Conservation (phyloP, 108 stramenopile genomes). For the Cylindrotheca closterium region DNA sequence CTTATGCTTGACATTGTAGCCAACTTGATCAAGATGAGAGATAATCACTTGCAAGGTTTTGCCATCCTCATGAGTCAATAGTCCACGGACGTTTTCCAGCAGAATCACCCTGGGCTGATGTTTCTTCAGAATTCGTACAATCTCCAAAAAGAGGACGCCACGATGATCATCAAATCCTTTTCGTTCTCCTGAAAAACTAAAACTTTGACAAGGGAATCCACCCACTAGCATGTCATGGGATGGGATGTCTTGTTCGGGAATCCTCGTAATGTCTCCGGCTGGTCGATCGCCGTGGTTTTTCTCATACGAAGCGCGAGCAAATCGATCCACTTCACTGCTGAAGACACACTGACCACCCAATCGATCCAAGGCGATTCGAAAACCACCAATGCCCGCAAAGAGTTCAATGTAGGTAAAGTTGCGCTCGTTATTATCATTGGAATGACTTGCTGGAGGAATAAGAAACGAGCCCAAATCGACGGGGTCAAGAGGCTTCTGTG, state of each 20-base stretch:
- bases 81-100: conserved; percentile 35
- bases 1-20: conserved; percentile 16
- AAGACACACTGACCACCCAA: conserved; percentile 72
- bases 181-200: conserved; percentile 9
- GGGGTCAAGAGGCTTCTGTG: not conserved
- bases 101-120: conserved; percentile 24
- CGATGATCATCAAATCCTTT: conserved; percentile 18
- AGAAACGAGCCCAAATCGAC: not conserved
- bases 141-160: conserved; percentile 25
- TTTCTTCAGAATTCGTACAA: conserved; percentile 22
- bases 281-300: conserved; percentile 38
- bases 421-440: not conserved
- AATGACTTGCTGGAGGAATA: not conserved
- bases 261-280: conserved; percentile 47
- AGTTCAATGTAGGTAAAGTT: conserved; percentile 60
- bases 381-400: conserved; percentile 75
- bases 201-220: conserved; percentile 40
- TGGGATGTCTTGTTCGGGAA: conserved; percentile 38
- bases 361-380: conserved; percentile 60
- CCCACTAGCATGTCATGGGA: conserved; percentile 30
- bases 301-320: conserved; percentile 43
- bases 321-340: conserved; percentile 51
- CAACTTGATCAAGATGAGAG: conserved; percentile 3
- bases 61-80: conserved; percentile 21
- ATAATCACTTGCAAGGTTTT: conserved; percentile 12